A percentile compares a stretch with the other conserved stretches of the same genome.
These are phyloP conservation scores for Wolfiporia cocos DNA, from an alignment of 1,284 basidiomycete species.

Conservation along the genomic window DNA sequence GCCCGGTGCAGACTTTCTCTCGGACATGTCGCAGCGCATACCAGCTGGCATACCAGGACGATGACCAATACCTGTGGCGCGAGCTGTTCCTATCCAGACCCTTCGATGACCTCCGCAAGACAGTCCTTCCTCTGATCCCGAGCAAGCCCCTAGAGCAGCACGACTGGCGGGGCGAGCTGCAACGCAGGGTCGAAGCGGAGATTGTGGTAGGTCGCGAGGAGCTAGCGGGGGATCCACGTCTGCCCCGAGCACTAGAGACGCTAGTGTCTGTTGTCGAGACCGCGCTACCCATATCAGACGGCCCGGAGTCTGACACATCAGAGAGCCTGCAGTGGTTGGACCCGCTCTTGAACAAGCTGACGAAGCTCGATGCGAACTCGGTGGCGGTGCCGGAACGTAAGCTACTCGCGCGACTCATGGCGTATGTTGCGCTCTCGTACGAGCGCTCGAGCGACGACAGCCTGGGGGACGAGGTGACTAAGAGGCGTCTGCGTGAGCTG, in stretches of 20 bases:
- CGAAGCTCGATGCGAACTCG: constrained; percentile 5
- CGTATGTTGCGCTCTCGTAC: constrained; percentile 38
- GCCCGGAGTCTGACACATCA: constrained; percentile 15
- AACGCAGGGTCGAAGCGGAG: constrained; percentile 26
- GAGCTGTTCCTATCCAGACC: constrained; percentile 46
- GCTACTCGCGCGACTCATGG: constrained; percentile 27
- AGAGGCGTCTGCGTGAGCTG: constrained; percentile 24
- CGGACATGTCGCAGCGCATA: constrained; percentile 42
- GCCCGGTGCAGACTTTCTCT: constrained; percentile 34
- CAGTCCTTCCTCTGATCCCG: constrained; percentile 7
- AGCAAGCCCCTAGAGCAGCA: constrained; percentile 3
- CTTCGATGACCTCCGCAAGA: constrained; percentile 54
- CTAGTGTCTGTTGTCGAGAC: constrained; percentile 39
- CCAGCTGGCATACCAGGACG: constrained; percentile 39
- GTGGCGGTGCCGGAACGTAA: constrained; percentile 9
- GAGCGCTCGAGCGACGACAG: constrained; percentile 11
- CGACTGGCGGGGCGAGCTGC: constrained; percentile 28
- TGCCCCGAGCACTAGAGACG: constrained; percentile 32
- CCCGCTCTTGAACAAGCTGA: constrained; percentile 10
- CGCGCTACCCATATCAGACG: constrained; percentile 23
- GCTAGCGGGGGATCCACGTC: constrained; percentile 23
- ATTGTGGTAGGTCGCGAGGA: constrained; percentile 14
- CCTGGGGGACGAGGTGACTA: constrained; percentile 20
- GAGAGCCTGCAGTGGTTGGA: constrained; percentile 18
- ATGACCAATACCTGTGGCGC: constrained; percentile 60